phyloP scores from a whole-genome alignment of 768 basidiomycete species.

The Botryobasidium botryosum region DNA sequence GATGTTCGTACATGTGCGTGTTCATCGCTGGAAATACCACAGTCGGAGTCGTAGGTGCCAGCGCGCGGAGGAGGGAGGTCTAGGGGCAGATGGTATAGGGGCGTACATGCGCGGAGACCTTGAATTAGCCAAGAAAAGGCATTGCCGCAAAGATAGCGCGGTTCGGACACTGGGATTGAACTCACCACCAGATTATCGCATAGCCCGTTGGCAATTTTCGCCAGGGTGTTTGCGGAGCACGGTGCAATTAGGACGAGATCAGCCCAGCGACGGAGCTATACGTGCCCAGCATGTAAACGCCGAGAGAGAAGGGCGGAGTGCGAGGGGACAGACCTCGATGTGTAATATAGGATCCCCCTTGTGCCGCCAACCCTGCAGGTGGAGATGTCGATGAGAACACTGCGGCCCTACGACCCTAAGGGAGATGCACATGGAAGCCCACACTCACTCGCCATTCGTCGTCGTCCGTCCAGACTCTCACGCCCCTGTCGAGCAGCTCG shows the following conservation, averaged over 20 bases:
- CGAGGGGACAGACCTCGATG: constrained; percentile 61
- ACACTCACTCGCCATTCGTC: constrained; percentile 81
- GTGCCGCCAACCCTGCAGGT: constrained; percentile 41
- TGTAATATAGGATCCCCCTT: constrained; percentile 89
- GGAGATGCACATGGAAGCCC: no score
- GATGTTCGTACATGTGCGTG: constrained; percentile 93
- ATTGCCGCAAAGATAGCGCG: background rate
- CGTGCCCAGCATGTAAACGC: background rate
- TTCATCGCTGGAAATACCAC: constrained; percentile 98
- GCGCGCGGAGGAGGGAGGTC: constrained; percentile 58
- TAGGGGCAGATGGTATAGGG: constrained; percentile 7
- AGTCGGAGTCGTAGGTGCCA: constrained; percentile 69
- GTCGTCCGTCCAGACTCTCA: constrained; percentile 69
- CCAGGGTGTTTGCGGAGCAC: constrained; percentile 90
- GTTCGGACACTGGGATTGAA: background rate
- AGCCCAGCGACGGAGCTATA: constrained; percentile 51
- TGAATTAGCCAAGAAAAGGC: background rate
- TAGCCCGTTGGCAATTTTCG: constrained; percentile 75
- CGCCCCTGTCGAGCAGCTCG: constrained; percentile 21
- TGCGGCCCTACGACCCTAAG: background rate
- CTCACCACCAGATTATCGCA: constrained; percentile 83
- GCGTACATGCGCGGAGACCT: constrained; percentile 29
- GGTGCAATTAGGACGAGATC: constrained; percentile 90
- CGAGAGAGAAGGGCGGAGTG: no score
- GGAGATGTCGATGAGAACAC: background rate